Evolutionary conservation across 1,284 basidiomycete species (phyloP), one percentile per base, ranked within the genome.

Genomic region (Microbotryum silenes-acaulis): DNA sequence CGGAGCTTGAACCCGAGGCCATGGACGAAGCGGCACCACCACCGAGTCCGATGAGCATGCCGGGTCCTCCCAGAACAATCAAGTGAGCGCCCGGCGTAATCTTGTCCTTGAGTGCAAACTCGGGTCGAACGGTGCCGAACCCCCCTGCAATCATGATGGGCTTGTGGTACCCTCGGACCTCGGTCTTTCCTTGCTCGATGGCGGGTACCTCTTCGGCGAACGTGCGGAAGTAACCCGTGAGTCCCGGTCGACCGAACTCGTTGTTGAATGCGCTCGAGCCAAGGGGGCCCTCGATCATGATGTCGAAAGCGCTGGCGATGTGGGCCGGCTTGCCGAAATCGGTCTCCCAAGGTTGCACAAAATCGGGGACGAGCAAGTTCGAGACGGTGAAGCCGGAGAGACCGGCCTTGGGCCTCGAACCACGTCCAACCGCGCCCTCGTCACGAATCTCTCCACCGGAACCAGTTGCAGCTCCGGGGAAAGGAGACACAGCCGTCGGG

Each of bases 91-190:
- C 89, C 8, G 86, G 79, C 1, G 80, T 78, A 71, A 96, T 90
- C 63, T 78, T 77, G 3, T 81, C 79, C 77, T 97, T 97, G 71
- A 79, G 81, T 16, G 91, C 85, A 71, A 88, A 91, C 63, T 82
- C 76, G 2, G 87, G 85, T 27, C 89, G 84, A 46, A 98, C 93
- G 72, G 89, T 97, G 10, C 94, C 94, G 62, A 94, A 84, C 48
- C 94, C 94, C 54, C 94, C 94, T 20, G 96, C 96, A 67, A 98
- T 88, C 96, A 99, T 99, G 79, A 99, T 97, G 18, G 94, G 94
- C 76, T 99, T 99, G 79, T 98, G 96, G 78, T 97, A 99, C 0
- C 94, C 94, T 61, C 92, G 81, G n/a, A 93, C 80, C 73, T 92
- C 86, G 54, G 63, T 74, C 60, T 61, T 27, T 1, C 78, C 79